Percentiles rank a stretch among this genome's conserved stretches.
These are phyloP conservation scores for Tolypocladium capitatum DNA, from an alignment of 2,329 filamentous ascomycete species.

Conservation along the genomic window DNA sequence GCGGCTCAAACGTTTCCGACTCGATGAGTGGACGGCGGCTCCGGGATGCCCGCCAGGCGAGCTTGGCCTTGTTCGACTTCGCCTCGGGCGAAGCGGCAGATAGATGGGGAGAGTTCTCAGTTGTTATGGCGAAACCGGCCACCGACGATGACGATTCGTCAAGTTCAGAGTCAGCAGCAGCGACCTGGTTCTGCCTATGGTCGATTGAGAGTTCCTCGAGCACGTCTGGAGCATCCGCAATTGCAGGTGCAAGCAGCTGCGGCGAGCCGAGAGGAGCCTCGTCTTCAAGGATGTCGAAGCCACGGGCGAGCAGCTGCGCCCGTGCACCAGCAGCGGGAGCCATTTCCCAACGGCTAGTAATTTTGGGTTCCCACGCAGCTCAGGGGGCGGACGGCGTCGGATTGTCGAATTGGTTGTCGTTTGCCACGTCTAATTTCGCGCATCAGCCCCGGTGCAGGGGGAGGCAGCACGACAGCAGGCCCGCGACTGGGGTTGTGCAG, in stretches of 20 bases:
- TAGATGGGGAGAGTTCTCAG: constrained; percentile 2
- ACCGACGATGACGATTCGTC: neutral
- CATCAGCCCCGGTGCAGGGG: neutral
- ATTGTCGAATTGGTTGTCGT: neutral
- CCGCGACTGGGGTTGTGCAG: neutral
- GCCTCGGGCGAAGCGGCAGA: constrained; percentile 4
- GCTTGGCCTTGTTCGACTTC: constrained; percentile 4
- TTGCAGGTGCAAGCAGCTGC: neutral
- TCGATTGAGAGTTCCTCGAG: constrained; percentile 15
- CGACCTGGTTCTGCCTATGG: constrained; percentile 12
- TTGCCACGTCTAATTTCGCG: neutral
- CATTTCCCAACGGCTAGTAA: no score
- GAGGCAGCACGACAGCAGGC: neutral
- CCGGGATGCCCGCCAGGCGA: constrained; percentile 9
- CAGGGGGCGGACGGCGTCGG: neutral
- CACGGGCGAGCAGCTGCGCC: neutral
- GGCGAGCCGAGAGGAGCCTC: neutral
- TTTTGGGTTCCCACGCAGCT: neutral
- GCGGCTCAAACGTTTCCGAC: constrained; percentile 19
- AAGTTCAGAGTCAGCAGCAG: constrained; percentile 5
- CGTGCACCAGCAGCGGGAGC: neutral
- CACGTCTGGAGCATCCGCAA: constrained; percentile 6
- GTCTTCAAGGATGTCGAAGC: constrained; percentile 6
- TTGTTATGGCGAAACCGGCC: neutral
- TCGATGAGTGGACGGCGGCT: constrained; percentile 17